These are phyloP conservation scores for Fusarium annulatum DNA, from an alignment of 2,329 filamentous ascomycete species.

Conservation along the genomic window DNA sequence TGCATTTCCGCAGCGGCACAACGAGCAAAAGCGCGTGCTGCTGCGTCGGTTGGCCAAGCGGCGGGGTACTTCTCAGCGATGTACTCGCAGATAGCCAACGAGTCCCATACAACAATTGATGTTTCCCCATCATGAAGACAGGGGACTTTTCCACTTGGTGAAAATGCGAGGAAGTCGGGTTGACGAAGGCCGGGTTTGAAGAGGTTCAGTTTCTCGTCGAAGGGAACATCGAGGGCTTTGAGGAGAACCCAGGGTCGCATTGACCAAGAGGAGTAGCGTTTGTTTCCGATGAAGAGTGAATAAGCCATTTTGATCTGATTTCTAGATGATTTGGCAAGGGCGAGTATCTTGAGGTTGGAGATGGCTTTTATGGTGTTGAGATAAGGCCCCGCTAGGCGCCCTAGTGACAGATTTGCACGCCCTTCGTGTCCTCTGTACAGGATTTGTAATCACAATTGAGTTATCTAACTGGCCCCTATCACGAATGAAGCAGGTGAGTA, in stretches of 20 bases:
- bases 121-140: constrained; percentile 50
- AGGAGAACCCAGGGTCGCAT: constrained; percentile 60
- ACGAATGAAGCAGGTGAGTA: not conserved
- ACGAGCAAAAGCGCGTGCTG: constrained; percentile 57
- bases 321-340: rapidly evolving
- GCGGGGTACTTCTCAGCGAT: constrained; percentile 56
- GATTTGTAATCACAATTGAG: constrained; percentile 20
- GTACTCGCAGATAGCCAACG: constrained; percentile 60
- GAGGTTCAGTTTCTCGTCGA: constrained; percentile 53
- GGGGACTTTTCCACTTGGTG: constrained; percentile 56
- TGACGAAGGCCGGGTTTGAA: constrained; percentile 49
- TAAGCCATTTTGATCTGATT: constrained; percentile 46
- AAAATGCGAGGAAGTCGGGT: constrained; percentile 52
- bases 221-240: constrained; percentile 56
- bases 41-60: constrained; percentile 55
- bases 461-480: not conserved
- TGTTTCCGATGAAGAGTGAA: constrained; percentile 57
- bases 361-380: constrained; percentile 18
- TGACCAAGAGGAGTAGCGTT: constrained; percentile 60
- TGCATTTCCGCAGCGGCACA: constrained; percentile 61
- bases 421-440: not conserved
- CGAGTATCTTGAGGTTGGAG: not conserved
- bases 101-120: constrained; percentile 56
- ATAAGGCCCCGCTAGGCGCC: not conserved
- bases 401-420: constrained; percentile 22